Evolutionary conservation across 805 yeast species (phyloP), one percentile per base, ranked within the genome.

Genomic region (Dipodascus albidus): DNA sequence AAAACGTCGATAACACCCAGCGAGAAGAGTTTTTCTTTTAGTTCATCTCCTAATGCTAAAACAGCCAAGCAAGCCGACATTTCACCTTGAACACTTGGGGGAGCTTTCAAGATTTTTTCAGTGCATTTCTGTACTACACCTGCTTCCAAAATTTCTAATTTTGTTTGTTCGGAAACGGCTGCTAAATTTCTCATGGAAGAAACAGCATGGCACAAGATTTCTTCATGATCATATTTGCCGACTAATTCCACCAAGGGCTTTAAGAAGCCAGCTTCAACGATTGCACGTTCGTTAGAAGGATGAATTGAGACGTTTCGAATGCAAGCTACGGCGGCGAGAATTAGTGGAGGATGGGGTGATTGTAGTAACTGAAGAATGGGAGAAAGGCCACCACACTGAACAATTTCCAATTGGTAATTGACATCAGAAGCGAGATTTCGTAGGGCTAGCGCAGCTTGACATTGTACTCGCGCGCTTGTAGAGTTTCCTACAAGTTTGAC

Each of bases 11-110:
- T 78, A 48, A 93, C 82, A 52, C 90, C 91, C 60, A 89, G 77
- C 56, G 87, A 85, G 60, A 93, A 79, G 62, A 93, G 75, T 62
- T 85, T 85, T 51, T 84, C 79, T 70, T 91, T 93, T 60, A 95
- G 79, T 66, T 89, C 96, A 70, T 93, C 99, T 21, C 97, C 96
- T 51, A 93, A 74, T 0, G 99, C 99, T 59, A 93, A 77, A 52
- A 93, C 95, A 1, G 99, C 99, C 71, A 93, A 84, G 67, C 97
- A 91, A 2, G 99, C 99, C 23, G 95, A 84, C 56, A 93, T 91
- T 70, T 93, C 99, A 72, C 88, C 82, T 73, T 93, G 98, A 27
- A 93, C 98, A 50, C 87, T 79, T 53, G 89, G 81, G n/a, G 96
- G 95, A 8, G 93, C 86, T 47, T 74, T 78, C 59, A 90, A 74